Base-by-base conservation (phyloP, 2,329 filamentous ascomycete genomes). In the Acrodontium crateriforme region DNA sequence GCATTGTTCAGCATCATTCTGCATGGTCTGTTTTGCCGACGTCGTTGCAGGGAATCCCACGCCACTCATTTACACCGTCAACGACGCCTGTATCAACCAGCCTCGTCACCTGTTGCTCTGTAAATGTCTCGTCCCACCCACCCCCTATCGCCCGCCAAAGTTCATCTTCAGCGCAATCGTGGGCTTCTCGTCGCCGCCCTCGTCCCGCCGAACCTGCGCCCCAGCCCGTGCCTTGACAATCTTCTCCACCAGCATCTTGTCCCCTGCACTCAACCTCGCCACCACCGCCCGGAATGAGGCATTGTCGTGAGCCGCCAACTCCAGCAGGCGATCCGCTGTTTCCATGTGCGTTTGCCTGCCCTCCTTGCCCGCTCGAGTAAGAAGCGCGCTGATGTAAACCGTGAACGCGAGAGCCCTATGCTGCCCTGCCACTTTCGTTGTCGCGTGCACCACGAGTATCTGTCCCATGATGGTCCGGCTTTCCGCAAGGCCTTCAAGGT, bases 131-230 rank as follows among this genome's bases (percentile, higher is more conserved):
- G n/a, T n/a, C n/a, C n/a, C n/a, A n/a, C n/a, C n/a, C n/a, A n/a
- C n/a, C 18, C 10, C 18, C 8, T 10, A 27, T 34, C 25, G 28
- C 9, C 38, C 33, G 5, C 42, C 37, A 34, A 98, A 95, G 54
- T 93, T 68, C 80, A 95, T 91, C 67, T 91, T 89, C 49, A 98
- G 56, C 29, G 83, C 83, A 64, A 98, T 98, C 38, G 65, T 89
- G 9, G 89, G 89, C 54, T 64, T 61, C 23, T 54, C 60, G 10
- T 12, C 10, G 10, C 8, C 20, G 4, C 10, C 20, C 20, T 22
- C 20, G 58, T 33, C 58, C 62, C 27, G 55, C 56, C 23, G 56
- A 45, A 30, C 50, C 54, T 42, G 60, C 58, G 34, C 49, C 47
- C 49, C 41, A 42, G 44, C 52, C 58, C 39, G 53, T 47, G 44